These are phyloP conservation scores for Canavalia gladiata DNA, from an alignment of 306 rosid species.

Conservation along the genomic window DNA sequence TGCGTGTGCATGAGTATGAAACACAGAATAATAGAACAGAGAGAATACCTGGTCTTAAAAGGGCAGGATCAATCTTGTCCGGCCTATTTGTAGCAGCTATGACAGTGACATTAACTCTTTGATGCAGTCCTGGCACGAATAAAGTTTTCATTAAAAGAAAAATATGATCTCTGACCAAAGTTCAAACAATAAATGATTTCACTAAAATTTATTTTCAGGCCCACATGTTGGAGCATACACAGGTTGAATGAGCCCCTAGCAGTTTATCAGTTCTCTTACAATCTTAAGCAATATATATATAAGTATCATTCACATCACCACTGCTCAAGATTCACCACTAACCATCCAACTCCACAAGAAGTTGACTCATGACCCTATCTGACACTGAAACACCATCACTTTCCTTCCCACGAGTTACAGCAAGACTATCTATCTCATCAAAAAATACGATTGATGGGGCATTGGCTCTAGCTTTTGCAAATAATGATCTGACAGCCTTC, in stretches of 20 bases:
- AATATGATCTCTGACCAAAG: conserved; percentile 17
- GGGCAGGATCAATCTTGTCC: conserved; percentile 91
- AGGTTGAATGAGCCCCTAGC: background rate
- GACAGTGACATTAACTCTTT: conserved; percentile 85
- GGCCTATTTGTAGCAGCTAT: conserved; percentile 97
- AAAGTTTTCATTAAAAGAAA: conserved; percentile 42
- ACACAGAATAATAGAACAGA: conserved; percentile 14
- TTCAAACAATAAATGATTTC: conserved; percentile 10
- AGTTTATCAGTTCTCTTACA: conserved; percentile 9
- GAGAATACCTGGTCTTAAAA: conserved; percentile 82
- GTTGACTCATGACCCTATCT: conserved; percentile 93
- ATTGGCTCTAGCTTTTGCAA: conserved; percentile 93
- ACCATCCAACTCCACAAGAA: conserved; percentile 95
- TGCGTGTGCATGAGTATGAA: conserved; percentile 14
- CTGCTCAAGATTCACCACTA: conserved; percentile 53
- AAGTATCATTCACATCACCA: conserved; percentile 32
- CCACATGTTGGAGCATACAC: background rate
- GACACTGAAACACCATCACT: conserved; percentile 91
- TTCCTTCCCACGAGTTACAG: conserved; percentile 84
- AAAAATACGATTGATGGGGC: conserved; percentile 95
- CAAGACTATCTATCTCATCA: conserved; percentile 94
- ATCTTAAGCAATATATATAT: background rate
- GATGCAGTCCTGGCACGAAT: conserved; percentile 75
- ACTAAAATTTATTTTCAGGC: conserved; percentile 29
- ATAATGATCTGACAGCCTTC: conserved; percentile 91